Evolutionary conservation across 345 rosid genomes (phyloP).

Genomic region (Eucalyptus marginata): DNA sequence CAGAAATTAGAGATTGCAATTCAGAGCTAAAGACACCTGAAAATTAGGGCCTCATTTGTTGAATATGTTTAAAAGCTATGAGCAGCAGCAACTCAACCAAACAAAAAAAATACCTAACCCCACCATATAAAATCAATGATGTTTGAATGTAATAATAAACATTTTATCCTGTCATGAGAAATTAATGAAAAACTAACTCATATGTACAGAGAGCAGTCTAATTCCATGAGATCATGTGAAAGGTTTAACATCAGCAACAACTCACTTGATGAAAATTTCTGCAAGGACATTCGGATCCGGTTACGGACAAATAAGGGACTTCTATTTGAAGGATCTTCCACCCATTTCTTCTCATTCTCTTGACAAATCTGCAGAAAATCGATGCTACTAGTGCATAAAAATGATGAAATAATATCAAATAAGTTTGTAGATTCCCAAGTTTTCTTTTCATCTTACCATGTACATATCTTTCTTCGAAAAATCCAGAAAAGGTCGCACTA

Average conservation of each 20-base stretch:
- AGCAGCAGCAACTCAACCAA: not conserved
- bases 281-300: constrained; percentile 68
- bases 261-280: constrained; percentile 51
- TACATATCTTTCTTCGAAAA: constrained; percentile 78
- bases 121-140: not conserved
- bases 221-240: not conserved
- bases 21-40: constrained; percentile 59
- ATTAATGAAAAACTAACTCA: not conserved
- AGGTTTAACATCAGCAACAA: not conserved
- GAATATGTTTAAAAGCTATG: not conserved
- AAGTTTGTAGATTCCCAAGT: not conserved
- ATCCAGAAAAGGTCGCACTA: constrained; percentile 74
- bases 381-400: not conserved
- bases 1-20: constrained; percentile 48
- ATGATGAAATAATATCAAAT: not conserved
- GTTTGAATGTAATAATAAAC: not conserved
- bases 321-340: constrained; percentile 85
- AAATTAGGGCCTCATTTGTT: not conserved
- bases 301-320: constrained; percentile 67
- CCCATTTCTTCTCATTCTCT: constrained; percentile 41
- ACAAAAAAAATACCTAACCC: not conserved
- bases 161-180: not conserved
- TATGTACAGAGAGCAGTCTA: not conserved
- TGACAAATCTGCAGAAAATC: constrained; percentile 50
- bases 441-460: constrained; percentile 24